phyloP scores from a whole-genome alignment of 306 rosid species.

The Dalbergia cochinchinensis region DNA sequence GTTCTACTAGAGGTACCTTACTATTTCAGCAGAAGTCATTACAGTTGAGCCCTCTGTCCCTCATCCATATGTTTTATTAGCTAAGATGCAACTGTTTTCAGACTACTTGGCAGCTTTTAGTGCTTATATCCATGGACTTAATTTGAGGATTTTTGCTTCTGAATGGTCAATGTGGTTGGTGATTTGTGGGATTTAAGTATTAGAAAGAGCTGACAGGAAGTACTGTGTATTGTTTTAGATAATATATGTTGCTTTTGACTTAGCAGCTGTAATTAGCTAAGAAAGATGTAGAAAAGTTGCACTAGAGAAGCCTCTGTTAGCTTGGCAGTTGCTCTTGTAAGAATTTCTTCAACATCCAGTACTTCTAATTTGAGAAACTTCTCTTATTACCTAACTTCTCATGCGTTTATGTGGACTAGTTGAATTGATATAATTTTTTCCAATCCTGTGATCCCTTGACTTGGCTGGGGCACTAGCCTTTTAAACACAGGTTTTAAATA shows the following conservation, averaged over 20 bases:
- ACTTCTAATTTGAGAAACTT: conserved; percentile 18
- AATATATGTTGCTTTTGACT: not conserved
- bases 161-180: conserved; percentile 19
- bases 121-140: not conserved
- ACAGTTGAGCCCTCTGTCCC: not conserved
- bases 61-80: conserved; percentile 6
- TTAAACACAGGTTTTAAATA: not conserved
- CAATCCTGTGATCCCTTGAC: not conserved
- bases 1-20: not conserved
- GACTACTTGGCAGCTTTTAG: conserved; percentile 3
- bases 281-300: conserved; percentile 15
- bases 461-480: conserved; percentile 4
- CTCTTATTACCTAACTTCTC: not conserved
- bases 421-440: no score
- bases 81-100: conserved; percentile 9
- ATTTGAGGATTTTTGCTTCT: not conserved
- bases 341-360: not conserved
- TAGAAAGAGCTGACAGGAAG: conserved; percentile 18
- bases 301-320: not conserved
- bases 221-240: not conserved
- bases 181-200: conserved; percentile 12
- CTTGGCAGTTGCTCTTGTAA: not conserved
- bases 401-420: not conserved
- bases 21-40: not conserved
- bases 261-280: conserved; percentile 9